phyloP scores from a whole-genome alignment of 306 rosid genomes.

The Vicia villosa region DNA sequence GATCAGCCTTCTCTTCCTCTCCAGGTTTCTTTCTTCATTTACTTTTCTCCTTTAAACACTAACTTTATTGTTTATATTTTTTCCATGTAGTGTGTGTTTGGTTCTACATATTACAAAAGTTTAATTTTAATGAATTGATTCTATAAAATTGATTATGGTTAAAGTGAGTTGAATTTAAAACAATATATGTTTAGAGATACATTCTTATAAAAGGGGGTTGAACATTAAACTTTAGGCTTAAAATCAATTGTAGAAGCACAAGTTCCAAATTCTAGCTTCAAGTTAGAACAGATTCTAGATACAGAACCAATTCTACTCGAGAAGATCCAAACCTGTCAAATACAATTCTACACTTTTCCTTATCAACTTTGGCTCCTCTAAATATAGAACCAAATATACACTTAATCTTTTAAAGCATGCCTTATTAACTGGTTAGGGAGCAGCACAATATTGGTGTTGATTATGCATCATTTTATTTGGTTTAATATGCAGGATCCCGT shows the following conservation, averaged over 20 bases:
- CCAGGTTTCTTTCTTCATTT: constrained; percentile 62
- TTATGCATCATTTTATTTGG: constrained; percentile 32
- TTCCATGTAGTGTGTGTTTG: not conserved
- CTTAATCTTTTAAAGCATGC: not conserved
- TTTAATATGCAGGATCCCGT: constrained; percentile 86
- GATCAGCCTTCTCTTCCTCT: constrained; percentile 84
- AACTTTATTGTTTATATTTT: not conserved
- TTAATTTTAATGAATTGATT: not conserved
- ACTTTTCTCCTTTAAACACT: constrained; percentile 5
- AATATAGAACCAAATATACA: too few relatives aligned
- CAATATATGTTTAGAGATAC: not conserved
- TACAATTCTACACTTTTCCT: not conserved
- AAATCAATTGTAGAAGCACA: not conserved
- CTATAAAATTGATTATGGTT: too few relatives aligned
- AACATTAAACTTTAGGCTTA: not conserved
- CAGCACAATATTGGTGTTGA: constrained; percentile 12
- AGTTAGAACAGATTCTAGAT: not conserved
- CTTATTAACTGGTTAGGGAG: constrained; percentile 24
- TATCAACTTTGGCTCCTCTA: too few relatives aligned
- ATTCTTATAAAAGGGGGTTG: not conserved
- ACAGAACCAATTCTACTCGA: not conserved
- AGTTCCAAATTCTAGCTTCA: not conserved
- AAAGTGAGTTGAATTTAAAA: not conserved
- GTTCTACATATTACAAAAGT: not conserved
- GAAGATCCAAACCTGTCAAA: not conserved